These are phyloP conservation scores for Tricladium varicosporioides DNA, from an alignment of 2,329 filamentous ascomycete genomes.

Conservation along the genomic window DNA sequence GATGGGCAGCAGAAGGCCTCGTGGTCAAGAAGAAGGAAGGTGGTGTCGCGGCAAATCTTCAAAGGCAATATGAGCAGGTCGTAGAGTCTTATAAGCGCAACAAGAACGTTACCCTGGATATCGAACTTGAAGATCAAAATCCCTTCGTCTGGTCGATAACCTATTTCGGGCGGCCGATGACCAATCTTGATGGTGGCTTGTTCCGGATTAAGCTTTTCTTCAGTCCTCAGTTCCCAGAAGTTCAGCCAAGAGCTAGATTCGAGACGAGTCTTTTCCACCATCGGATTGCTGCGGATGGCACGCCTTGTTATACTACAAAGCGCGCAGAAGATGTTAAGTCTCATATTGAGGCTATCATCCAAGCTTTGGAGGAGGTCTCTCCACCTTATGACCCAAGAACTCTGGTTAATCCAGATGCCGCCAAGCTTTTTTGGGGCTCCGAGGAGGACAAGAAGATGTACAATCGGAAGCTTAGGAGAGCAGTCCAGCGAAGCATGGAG, in stretches of 20 bases:
- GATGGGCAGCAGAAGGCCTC: slow-evolving; percentile 71
- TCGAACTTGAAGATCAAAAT: slow-evolving; percentile 76
- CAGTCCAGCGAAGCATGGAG: slow-evolving; percentile 69
- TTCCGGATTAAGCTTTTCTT: slow-evolving; percentile 79
- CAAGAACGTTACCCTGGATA: slow-evolving; percentile 68
- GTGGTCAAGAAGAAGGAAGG: slow-evolving; percentile 61
- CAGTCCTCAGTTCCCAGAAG: slow-evolving; percentile 81
- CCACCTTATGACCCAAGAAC: slow-evolving; percentile 89
- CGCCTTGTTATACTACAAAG: slow-evolving; percentile 76
- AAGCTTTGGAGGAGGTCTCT: slow-evolving; percentile 79
- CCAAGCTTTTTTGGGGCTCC: slow-evolving; percentile 82
- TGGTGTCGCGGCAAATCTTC: slow-evolving; percentile 77
- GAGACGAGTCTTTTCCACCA: slow-evolving; percentile 86
- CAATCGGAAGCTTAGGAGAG: slow-evolving; percentile 74
- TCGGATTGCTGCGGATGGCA: slow-evolving; percentile 75
- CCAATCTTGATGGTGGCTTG: slow-evolving; percentile 86
- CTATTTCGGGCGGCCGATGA: slow-evolving; percentile 90
- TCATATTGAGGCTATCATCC: slow-evolving; percentile 82
- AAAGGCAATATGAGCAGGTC: slow-evolving; percentile 82
- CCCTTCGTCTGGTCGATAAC: slow-evolving; percentile 88
- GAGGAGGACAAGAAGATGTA: slow-evolving; percentile 80
- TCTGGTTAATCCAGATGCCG: slow-evolving; percentile 81
- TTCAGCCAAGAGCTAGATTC: slow-evolving; percentile 81
- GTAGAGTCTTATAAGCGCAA: slow-evolving; percentile 70
- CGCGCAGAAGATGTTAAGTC: slow-evolving; percentile 73